Base-by-base conservation (phyloP, 2,329 filamentous ascomycete genomes). In the Pseudogymnoascus sp. region DNA sequence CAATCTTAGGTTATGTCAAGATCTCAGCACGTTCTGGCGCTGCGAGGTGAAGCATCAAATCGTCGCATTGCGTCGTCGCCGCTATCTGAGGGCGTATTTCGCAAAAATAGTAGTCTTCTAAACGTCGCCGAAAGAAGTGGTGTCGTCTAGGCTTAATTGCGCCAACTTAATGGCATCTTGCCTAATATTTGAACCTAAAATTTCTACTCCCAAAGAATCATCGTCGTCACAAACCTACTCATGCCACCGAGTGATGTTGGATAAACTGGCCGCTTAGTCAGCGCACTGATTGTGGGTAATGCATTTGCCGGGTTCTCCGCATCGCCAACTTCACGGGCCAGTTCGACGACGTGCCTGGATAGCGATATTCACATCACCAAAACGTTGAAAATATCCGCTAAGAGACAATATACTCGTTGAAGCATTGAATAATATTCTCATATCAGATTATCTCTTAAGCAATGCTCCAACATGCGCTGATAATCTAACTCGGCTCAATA, bases 41-140 rank as follows among this genome's bases (percentile, higher is more conserved):
- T 54, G 47, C 17, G 47, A 21, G 47, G 29, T 54, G 47, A 54
- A 54, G 17, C 47, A 54, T 54, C 47, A 54, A 33, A 54, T 54
- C 47, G 47, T 54, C 47, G 47, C 47, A 54, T 54, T 33, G 47
- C 47, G 29, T 54, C n/a, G 44, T 54, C 5, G 47, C 29, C 15
- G 9, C 26, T 54, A 21, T 33, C 29, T 54, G 47, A 54, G 29
- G 44, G 47, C 47, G 10, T n/a, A 26, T 33, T 54, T 33, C n/a
- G 29, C 47, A 21, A 11, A 33, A 54, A 54, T 33, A n/a, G 29
- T 33, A 11, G n/a, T 33, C 29, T 33, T 54, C 15, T n/a, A 33
- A 54, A 33, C 47, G n/a, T 54, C 47, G 47, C 47, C 29, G 9
- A 33, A 33, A 11, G 29, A 54, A 54, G 17, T n/a, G 29, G n/a